Percentiles rank a stretch among this genome's conserved stretches.
Conservation (phyloP, 148 eudicot species). For the Camellia sinensis region DNA sequence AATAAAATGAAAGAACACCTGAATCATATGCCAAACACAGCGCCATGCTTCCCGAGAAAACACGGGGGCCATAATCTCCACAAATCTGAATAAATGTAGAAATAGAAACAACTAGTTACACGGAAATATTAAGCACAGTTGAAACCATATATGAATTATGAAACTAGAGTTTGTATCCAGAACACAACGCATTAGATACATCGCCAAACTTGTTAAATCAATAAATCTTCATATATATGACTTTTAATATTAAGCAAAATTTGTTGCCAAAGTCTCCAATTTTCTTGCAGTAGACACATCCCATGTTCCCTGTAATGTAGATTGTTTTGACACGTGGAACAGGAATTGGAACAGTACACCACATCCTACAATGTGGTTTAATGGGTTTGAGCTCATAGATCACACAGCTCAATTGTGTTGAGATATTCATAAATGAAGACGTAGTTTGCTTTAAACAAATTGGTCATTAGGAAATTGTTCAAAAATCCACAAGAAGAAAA, state of each 20-base stretch:
- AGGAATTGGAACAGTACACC: not conserved
- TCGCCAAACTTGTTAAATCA: slow-evolving; percentile 3
- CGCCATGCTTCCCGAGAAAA: slow-evolving; percentile 78
- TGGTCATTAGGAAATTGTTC: not conserved
- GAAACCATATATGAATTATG: not conserved
- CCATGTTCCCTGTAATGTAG: not conserved
- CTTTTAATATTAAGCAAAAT: not conserved
- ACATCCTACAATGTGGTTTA: not conserved
- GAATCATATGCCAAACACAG: slow-evolving; percentile 86
- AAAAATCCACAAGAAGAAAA: not conserved
- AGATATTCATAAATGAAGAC: not conserved
- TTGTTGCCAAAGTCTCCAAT: not conserved
- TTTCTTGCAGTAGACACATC: not conserved
- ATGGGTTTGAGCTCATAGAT: not conserved
- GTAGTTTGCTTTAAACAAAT: slow-evolving; percentile 3
- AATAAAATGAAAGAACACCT: slow-evolving; percentile 34
- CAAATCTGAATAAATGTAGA: slow-evolving; percentile 39
- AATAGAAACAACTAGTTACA: not conserved
- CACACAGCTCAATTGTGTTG: not conserved
- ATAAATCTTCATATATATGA: not conserved
- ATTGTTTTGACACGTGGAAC: not conserved
- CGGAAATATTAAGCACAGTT: not conserved
- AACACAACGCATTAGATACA: not conserved
- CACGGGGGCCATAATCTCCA: slow-evolving; percentile 82
- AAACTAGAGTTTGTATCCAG: not conserved